phyloP scores from a whole-genome alignment of 108 stramenopile genomes.

The Skeletonema tropicum region DNA sequence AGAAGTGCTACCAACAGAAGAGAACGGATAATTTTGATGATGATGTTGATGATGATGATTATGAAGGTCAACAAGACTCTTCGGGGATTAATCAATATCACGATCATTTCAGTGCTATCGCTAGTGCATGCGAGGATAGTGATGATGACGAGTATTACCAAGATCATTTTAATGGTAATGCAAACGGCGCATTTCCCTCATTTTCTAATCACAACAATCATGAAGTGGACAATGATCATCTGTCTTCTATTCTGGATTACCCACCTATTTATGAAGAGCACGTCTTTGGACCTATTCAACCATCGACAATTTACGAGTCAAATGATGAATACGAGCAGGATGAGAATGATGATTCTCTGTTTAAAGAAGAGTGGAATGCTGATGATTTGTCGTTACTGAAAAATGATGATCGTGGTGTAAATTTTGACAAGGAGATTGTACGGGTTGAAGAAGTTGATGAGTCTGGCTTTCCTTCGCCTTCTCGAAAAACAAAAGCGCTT shows the following conservation, averaged over 20 bases:
- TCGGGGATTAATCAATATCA: background rate
- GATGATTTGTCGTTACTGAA: background rate
- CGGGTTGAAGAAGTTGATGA: background rate
- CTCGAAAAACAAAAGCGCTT: background rate
- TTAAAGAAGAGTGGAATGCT: background rate
- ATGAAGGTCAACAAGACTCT: background rate
- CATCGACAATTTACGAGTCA: background rate
- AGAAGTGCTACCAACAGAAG: background rate
- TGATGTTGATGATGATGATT: background rate
- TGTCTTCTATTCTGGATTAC: background rate
- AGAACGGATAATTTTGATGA: background rate
- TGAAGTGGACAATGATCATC: background rate
- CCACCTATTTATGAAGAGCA: background rate
- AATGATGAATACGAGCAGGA: background rate
- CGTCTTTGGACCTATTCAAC: background rate
- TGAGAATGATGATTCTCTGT: background rate
- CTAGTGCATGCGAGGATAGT: background rate
- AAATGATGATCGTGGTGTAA: background rate
- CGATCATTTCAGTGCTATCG: background rate
- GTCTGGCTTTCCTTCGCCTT: constrained; percentile 2
- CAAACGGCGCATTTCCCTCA: background rate
- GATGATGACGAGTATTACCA: constrained; percentile 2
- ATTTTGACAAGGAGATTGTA: background rate
- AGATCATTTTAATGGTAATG: constrained; percentile 2
- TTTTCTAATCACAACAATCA: background rate